Evolutionary conservation across 2,329 filamentous ascomycete species (phyloP), one percentile per base, ranked within the genome.

Genomic region (Ophiostoma populinum): DNA sequence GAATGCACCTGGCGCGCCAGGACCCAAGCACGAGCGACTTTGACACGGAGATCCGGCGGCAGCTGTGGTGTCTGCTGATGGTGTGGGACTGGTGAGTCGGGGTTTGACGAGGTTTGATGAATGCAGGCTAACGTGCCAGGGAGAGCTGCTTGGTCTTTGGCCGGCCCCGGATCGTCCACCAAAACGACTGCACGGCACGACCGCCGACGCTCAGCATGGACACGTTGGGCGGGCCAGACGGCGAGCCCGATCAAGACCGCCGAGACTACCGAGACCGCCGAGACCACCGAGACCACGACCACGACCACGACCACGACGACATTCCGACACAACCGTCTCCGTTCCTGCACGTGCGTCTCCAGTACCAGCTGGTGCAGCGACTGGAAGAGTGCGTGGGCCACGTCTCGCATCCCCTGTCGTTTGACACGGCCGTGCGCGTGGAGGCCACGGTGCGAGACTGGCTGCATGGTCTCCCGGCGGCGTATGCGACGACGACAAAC

Each of bases 1-100:
- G 54, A 2, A 47, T 57, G 36, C 58, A 65, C 38, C 56, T 55
- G 35, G 53, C 57, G 22, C 46, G 47, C 11, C 43, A 51, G 6
- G 50, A 50, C 12, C 46, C 51, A 11, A 49, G 46, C 1, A 35
- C 60, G 21, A 52, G 52, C 3, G 60, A 63, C 24, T 63, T 62
- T 38, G 60, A 63, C 11, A 48, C 53, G 6, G 61, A 64, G 41
- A 62, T 63, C 45, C 51, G 60, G 37, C 51, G 58, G 38, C 54
- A 61, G 5, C 37, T 63, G 5, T 65, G 61, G 61, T 55, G 54
- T 25, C 46, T 63, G 17, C 43, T 64, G 10, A 62, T 59, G 40
- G 42, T 55, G 24, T 65, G 61, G 61, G 61, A 63, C 35, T 63
- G 60, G 59, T 62, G n/a, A n/a, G n/a, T n/a, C n/a, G n/a, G n/a